Base-by-base conservation (phyloP, 352 stramenopile species). In the Pythium pyrilobum region DNA sequence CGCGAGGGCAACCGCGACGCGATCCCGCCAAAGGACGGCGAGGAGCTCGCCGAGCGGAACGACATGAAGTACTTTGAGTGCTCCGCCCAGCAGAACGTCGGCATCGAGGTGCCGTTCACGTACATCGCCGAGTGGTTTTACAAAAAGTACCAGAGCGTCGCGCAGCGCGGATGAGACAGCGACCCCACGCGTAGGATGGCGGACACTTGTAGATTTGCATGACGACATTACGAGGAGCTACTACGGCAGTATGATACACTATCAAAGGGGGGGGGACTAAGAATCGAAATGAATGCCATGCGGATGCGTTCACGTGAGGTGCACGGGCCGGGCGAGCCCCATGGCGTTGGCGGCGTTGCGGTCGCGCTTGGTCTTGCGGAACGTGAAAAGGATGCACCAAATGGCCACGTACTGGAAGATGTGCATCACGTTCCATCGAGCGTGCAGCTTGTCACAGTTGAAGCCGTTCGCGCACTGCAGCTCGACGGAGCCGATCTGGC, bases 111-210 rank as follows among this genome's bases (percentile, higher is more conserved):
- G 28, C 77, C 83, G 8, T 93, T 93, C 62, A 53, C 65, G 23
- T 74, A 90, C 69, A 88, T 93, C 51, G 80, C 83, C 25, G 77
- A 87, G 50, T 87, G 77, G 69, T 93, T 92, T 45, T 74, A 89
- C 67, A 89, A 88, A 45, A 91, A 90, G 55, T 93, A 93, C 52
- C 80, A 89, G 44, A 68, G 63, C 49, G 75, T 76, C 28, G 80
- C 77, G 0, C 66, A 85, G 45, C 73, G 74, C 3, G 75, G 69
- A n/a, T n/a, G n/a, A n/a, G n/a, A n/a, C n/a, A n/a, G n/a, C n/a
- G n/a, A n/a, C n/a, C n/a, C n/a, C n/a, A n/a, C n/a, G n/a, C n/a
- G n/a, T n/a, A n/a, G n/a, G n/a, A n/a, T n/a, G n/a, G n/a, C n/a
- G n/a, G n/a, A n/a, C n/a, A n/a, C n/a, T n/a, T n/a, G n/a, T n/a